A percentile compares a stretch with the other conserved stretches of the same genome.
phyloP scores from a whole-genome alignment of 2,329 filamentous ascomycete genomes.

The Aspergillus japonicus region DNA sequence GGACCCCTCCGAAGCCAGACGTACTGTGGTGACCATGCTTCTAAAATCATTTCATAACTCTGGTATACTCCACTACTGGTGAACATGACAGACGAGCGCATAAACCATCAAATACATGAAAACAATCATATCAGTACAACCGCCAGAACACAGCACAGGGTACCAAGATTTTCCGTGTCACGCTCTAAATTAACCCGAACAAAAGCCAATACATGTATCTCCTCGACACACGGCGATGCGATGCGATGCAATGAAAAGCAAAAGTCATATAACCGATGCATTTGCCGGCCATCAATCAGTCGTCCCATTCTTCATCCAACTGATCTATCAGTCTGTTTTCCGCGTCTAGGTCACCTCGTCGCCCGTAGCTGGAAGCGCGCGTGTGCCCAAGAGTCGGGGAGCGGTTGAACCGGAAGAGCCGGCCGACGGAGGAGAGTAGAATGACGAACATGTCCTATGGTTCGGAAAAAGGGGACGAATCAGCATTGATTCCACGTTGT shows the following conservation, averaged over 20 bases:
- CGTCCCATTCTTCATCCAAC: slow-evolving; percentile 95
- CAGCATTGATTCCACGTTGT: slow-evolving; percentile 11
- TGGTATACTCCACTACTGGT: neutral
- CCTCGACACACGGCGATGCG: neutral
- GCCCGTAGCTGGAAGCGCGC: slow-evolving; percentile 35
- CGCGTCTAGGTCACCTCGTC: slow-evolving; percentile 59
- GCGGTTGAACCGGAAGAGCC: slow-evolving; percentile 37
- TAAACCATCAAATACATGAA: neutral
- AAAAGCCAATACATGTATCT: neutral
- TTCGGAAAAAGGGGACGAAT: neutral
- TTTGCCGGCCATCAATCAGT: slow-evolving; percentile 41
- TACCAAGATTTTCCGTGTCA: neutral
- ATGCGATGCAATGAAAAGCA: neutral
- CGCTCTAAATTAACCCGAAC: neutral
- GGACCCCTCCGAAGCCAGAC: too few species aligned
- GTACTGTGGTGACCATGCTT: too few species aligned
- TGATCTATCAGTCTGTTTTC: slow-evolving; percentile 95
- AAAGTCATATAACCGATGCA: neutral
- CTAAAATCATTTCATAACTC: neutral
- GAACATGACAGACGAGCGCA: neutral
- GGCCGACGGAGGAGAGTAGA: slow-evolving; percentile 45
- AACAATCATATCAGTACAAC: neutral
- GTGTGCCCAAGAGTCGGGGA: slow-evolving; percentile 36
- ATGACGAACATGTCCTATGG: slow-evolving; percentile 49
- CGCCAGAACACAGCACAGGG: neutral